Conservation (phyloP, 2,329 filamentous ascomycete species). For the Colletotrichum kahawae region DNA sequence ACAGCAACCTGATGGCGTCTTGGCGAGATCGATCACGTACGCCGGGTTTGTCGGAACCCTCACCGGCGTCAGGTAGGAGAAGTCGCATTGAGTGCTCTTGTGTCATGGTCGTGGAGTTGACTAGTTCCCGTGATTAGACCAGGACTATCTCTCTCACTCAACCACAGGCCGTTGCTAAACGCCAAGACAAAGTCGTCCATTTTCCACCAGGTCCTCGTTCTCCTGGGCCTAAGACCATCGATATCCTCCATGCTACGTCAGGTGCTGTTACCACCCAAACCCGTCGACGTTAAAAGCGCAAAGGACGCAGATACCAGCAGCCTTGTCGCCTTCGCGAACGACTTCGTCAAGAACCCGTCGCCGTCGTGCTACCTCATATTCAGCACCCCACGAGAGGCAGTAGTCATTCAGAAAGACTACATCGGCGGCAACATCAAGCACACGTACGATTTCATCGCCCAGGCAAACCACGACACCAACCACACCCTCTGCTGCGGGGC, state of each 20-base stretch:
- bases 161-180: conserved; percentile 55
- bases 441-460: conserved; percentile 55
- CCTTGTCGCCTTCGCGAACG: neutral
- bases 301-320: neutral
- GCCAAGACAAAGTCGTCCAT: conserved; percentile 40
- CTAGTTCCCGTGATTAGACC: conserved; percentile 28
- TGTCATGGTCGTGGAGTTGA: neutral
- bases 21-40: conserved; percentile 54
- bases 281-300: neutral
- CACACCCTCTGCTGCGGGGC: neutral
- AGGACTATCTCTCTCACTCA: conserved; percentile 50
- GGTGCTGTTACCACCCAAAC: conserved; percentile 20
- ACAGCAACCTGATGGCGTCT: conserved; percentile 35
- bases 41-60: conserved; percentile 56
- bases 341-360: conserved; percentile 42
- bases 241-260: conserved; percentile 56
- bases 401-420: conserved; percentile 62
- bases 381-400: conserved; percentile 50
- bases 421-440: conserved; percentile 44
- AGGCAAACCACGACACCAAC: conserved; percentile 59
- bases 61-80: conserved; percentile 48
- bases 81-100: neutral
- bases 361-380: conserved; percentile 64
- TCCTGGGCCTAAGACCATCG: conserved; percentile 57
- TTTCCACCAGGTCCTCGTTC: conserved; percentile 57